Base-by-base conservation (phyloP, 805 yeast species). In the Kurtzmaniella fragi region DNA sequence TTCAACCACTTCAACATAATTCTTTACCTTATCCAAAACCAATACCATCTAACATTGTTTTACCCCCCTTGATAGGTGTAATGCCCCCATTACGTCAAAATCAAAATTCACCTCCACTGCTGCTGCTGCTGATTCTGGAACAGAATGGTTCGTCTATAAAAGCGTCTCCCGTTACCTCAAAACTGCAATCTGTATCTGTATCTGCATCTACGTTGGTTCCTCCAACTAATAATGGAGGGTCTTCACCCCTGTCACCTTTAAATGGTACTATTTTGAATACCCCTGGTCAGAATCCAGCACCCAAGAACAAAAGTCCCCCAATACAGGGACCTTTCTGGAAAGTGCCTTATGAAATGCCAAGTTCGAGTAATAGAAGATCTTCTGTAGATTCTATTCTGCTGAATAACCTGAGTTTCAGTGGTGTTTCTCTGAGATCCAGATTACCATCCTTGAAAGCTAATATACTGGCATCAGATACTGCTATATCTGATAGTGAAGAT, bases 261-360 rank as follows among this genome's bases (percentile, higher is more conserved):
- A 36, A 36, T 14, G 38, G 38, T 4, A 16, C n/a, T 5, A 4
- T 16, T 25, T 27, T n/a, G 25, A 20, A 31, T 13, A 20, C 25
- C 25, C 25, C 25, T 20, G 8, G 8, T 20, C 25, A 20, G 8
- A 20, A 20, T 20, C 8, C 17, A 31, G 27, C 32, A 27, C 45
- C 29, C 31, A 40, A 31, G 30, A 42, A 39, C 27, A 48, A 44
- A 27, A 48, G 56, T 17, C 57, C 68, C 4, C 64, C 65, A 16
- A 57, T 66, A 31, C 68, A 62, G 42, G 63, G 61, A 8, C 74
- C 73, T 8, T 75, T 78, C 54, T 78, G 83, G 83, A 78, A 75
- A 48, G 82, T 76, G 3, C 82, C 82, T 5, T 75, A 74, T 49
- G 79, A 75, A 44, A 70, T 75, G 71, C 80, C 81, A 0, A 39